phyloP scores from a whole-genome alignment of 2,329 filamentous ascomycete genomes.

The Mollisiaceae sp. region DNA sequence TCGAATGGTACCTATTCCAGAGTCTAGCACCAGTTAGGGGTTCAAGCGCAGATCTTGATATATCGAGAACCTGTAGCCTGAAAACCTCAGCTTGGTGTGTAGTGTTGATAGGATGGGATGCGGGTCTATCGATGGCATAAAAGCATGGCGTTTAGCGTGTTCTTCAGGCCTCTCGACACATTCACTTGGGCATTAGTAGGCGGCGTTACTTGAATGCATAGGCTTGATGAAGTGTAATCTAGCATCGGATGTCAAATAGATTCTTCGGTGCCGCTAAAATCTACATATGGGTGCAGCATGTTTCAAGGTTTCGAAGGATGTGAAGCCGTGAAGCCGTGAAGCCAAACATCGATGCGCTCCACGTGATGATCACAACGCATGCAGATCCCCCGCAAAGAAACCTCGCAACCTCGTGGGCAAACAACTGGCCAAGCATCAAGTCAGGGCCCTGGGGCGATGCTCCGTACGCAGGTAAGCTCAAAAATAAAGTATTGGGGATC shows the following conservation, averaged over 20 bases:
- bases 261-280: background rate
- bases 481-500: conserved; percentile 1
- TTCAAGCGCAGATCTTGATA: too few relatives aligned
- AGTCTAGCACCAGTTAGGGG: too few relatives aligned
- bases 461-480: background rate
- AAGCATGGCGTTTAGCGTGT: background rate
- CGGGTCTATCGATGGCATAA: background rate
- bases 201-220: background rate
- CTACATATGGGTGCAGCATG: background rate
- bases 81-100: background rate
- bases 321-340: background rate
- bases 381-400: background rate
- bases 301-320: background rate
- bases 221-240: background rate
- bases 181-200: background rate
- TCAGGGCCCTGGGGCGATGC: background rate
- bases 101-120: background rate
- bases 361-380: background rate
- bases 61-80: too few relatives aligned
- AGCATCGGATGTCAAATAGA: background rate
- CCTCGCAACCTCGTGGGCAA: background rate
- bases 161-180: background rate
- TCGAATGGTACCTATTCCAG: too few relatives aligned
- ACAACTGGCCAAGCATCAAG: background rate
- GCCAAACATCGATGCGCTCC: background rate